Evolutionary conservation across 495 filamentous ascomycete species (phyloP), one percentile per base, ranked within the genome.

Genomic region (Hypoxylon intermedium): DNA sequence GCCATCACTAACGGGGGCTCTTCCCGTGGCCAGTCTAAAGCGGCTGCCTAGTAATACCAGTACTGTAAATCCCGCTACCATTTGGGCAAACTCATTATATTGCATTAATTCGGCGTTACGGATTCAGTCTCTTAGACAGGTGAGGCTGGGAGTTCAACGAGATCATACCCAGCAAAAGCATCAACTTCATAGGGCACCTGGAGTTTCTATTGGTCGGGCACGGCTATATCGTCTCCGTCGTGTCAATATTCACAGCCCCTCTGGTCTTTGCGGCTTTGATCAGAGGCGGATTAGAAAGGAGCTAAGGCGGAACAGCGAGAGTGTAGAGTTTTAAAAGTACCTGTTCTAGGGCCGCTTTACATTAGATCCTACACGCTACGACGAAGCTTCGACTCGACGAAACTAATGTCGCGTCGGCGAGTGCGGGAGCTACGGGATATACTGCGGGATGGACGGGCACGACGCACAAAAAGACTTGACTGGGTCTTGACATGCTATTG

Each of bases 81-180:
- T 30, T n/a, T 38, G 44, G 45, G 26, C 38, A 21, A 23, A 34
- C 51, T 36, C 9, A 56, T 49, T 68, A 60, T 68, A 63, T 63
- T 71, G 62, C 63, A 67, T 71, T 49, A 62, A 55, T 62, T 44
- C 24, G 68, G 68, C 59, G 68, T 71, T 67, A 64, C 33, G 68
- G 68, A 48, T 46, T n/a, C 52, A 38, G 63, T 65, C 69, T 65
- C 26, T 60, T 71, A 71, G 68, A 71, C 42, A 60, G 62, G 43
- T 63, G 57, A 63, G 59, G 55, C 57, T 59, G 62, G 66, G 60
- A 54, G 13, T 38, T 68, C 58, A 45, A 57, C 50, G 53, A 66
- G 58, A 54, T 69, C 68, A 71, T 71, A 71, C 68, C 68, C 68
- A 59, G 48, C 47, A 71, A 65, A 69, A 71, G 62, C 66, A 67